Percentiles rank a stretch among this genome's conserved stretches.
Evolutionary conservation across 2,329 filamentous ascomycete species (phyloP).

Genomic region (Chaetomium globosum): DNA sequence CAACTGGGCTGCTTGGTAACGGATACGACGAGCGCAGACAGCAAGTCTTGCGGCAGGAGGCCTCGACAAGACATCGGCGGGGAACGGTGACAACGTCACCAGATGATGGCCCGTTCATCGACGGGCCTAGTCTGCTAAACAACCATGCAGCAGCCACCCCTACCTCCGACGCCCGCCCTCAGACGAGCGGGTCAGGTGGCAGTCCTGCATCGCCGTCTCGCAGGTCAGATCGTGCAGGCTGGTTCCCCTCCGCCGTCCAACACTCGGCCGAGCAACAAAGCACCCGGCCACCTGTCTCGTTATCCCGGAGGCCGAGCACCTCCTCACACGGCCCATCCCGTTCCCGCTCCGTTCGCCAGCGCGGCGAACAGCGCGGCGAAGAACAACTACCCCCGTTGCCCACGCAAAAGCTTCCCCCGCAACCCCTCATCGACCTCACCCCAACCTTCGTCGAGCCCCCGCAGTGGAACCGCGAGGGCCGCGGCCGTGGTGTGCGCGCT

Average conservation of each 20-base stretch:
- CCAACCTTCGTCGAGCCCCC: conserved; percentile 35
- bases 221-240: conserved; percentile 36
- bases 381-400: conserved; percentile 36
- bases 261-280: conserved; percentile 36
- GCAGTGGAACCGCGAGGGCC: conserved; percentile 36
- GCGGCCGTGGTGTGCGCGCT: conserved; percentile 31
- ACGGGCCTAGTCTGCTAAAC: conserved; percentile 61
- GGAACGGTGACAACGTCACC: conserved; percentile 24
- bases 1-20: conserved; percentile 55
- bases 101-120: conserved; percentile 53
- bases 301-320: conserved; percentile 26
- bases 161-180: conserved; percentile 13
- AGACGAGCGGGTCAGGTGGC: conserved; percentile 33
- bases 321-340: conserved; percentile 22
- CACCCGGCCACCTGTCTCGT: conserved; percentile 5
- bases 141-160: conserved; percentile 32
- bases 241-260: conserved; percentile 46
- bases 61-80: conserved; percentile 20
- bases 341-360: conserved; percentile 14
- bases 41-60: conserved; percentile 38
- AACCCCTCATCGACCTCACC: conserved; percentile 36
- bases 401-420: background rate
- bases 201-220: conserved; percentile 27
- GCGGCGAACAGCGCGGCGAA: background rate
- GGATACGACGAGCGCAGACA: conserved; percentile 52